These are phyloP conservation scores for Schizophyllum commune DNA, from an alignment of 1,284 basidiomycete species.

Conservation along the genomic window DNA sequence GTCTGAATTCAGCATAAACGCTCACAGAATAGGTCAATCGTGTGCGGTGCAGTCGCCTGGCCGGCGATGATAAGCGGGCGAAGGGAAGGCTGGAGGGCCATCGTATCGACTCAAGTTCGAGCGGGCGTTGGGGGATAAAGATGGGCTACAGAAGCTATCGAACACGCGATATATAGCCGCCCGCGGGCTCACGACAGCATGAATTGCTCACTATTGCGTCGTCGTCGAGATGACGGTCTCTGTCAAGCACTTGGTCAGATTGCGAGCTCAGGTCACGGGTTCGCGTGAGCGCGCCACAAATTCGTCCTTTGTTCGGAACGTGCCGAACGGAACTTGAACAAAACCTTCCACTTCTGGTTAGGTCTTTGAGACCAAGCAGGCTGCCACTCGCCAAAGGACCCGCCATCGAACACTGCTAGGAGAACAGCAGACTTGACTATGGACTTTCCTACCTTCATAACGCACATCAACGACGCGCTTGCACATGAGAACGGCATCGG, in stretches of 20 bases:
- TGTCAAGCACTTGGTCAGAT: neutral
- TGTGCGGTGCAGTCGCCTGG: slow-evolving; percentile 60
- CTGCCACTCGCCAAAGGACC: neutral
- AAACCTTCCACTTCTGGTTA: neutral
- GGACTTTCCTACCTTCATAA: slow-evolving; percentile 54
- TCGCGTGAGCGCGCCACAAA: neutral
- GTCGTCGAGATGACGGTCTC: neutral
- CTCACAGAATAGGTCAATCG: slow-evolving; percentile 70
- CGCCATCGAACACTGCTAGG: too few relatives aligned
- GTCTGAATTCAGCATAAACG: neutral
- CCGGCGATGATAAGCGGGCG: slow-evolving; percentile 69
- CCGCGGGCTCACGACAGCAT: too few relatives aligned
- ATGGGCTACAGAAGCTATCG: too few relatives aligned
- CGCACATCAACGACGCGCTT: slow-evolving; percentile 54
- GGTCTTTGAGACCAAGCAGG: too few relatives aligned
- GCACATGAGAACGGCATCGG: slow-evolving; percentile 57
- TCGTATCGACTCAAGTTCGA: slow-evolving; percentile 20
- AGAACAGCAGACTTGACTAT: slow-evolving; percentile 13
- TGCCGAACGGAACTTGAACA: neutral
- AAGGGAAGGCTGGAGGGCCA: slow-evolving; percentile 82
- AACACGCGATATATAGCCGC: too few relatives aligned
- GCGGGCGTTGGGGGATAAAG: too few relatives aligned
- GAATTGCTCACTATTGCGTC: neutral
- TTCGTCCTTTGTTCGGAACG: neutral
- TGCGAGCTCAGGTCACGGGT: neutral